A percentile compares a stretch with the other conserved stretches of the same genome.
Conservation (phyloP, 768 basidiomycete genomes). For the Royoungia palumana region DNA sequence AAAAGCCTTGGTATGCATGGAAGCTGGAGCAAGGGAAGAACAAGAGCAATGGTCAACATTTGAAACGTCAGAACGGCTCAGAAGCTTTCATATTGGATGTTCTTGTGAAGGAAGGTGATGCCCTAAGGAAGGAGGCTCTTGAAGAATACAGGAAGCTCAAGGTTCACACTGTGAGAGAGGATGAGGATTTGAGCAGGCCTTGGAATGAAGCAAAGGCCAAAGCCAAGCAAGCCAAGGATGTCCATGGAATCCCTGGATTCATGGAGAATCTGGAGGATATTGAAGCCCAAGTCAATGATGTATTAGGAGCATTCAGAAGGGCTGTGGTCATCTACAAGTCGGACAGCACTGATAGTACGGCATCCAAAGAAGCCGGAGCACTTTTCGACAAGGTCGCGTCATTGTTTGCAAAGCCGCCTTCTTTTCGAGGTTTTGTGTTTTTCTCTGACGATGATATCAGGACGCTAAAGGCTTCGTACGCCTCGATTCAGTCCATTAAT, state of each 20-base stretch:
- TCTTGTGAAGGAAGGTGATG: conserved; percentile 40
- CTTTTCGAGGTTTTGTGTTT: conserved; percentile 18
- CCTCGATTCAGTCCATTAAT: conserved; percentile 32
- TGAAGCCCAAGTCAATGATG: conserved; percentile 35
- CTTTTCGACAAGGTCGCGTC: conserved; percentile 26
- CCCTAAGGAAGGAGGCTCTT: conserved; percentile 35
- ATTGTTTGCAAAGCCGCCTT: conserved; percentile 25
- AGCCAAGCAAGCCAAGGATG: conserved; percentile 1
- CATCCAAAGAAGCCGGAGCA: neutral
- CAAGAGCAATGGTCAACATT: neutral
- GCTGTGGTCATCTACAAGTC: conserved; percentile 5
- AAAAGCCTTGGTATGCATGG: conserved; percentile 30
- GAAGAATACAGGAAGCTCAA: conserved; percentile 32
- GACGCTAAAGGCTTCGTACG: conserved; percentile 52
- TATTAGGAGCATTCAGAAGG: conserved; percentile 15
- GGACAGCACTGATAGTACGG: neutral
- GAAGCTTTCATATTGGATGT: conserved; percentile 41
- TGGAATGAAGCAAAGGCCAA: conserved; percentile 31
- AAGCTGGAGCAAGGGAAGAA: conserved; percentile 12
- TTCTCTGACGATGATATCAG: conserved; percentile 36
- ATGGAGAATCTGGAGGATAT: conserved; percentile 40
- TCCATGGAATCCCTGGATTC: conserved; percentile 15
- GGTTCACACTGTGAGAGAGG: neutral
- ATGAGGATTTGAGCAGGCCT: conserved; percentile 37
- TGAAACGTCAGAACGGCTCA: neutral